Conservation (phyloP, 805 yeast genomes). For the Wickerhamiella australiensis region DNA sequence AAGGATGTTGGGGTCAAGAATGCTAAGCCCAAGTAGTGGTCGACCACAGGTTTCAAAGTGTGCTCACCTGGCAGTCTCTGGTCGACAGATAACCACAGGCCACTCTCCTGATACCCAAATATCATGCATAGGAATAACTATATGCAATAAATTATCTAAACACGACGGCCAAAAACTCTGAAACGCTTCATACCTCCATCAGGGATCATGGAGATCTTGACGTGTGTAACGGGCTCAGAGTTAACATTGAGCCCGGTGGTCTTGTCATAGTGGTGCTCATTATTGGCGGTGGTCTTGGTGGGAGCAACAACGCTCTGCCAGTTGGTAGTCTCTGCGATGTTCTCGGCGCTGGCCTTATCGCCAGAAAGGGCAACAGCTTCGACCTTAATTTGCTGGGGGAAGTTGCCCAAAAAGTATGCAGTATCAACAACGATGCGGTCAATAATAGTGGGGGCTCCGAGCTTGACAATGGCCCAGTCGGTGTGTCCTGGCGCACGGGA, state of each 20-base stretch:
- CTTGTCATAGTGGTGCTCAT: conserved; percentile 48
- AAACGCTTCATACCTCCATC: conserved; percentile 95
- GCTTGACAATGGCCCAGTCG: conserved; percentile 80
- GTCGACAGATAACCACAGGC: too few relatives aligned
- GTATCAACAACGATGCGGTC: conserved; percentile 67
- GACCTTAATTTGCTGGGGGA: conserved; percentile 69
- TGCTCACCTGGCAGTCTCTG: too few relatives aligned
- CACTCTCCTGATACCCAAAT: too few relatives aligned
- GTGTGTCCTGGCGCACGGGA: conserved; percentile 73
- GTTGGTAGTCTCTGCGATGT: conserved; percentile 27
- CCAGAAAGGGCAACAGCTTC: conserved; percentile 41
- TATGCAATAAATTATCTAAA: conserved; percentile 11
- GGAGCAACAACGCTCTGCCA: conserved; percentile 61
- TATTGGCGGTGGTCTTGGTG: conserved; percentile 70
- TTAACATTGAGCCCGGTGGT: conserved; percentile 21
- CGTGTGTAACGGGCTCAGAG: conserved; percentile 46
- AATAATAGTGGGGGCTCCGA: conserved; percentile 55
- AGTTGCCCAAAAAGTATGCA: conserved; percentile 89
- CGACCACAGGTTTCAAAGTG: too few relatives aligned
- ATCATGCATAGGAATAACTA: not conserved
- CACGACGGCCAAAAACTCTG: conserved; percentile 56
- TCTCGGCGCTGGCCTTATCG: conserved; percentile 32
- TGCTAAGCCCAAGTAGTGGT: too few relatives aligned
- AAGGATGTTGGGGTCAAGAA: too few relatives aligned
- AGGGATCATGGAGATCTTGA: conserved; percentile 73